These are phyloP conservation scores for Pleodorina starrii DNA, from an alignment of 139 green algal species.

Conservation along the genomic window DNA sequence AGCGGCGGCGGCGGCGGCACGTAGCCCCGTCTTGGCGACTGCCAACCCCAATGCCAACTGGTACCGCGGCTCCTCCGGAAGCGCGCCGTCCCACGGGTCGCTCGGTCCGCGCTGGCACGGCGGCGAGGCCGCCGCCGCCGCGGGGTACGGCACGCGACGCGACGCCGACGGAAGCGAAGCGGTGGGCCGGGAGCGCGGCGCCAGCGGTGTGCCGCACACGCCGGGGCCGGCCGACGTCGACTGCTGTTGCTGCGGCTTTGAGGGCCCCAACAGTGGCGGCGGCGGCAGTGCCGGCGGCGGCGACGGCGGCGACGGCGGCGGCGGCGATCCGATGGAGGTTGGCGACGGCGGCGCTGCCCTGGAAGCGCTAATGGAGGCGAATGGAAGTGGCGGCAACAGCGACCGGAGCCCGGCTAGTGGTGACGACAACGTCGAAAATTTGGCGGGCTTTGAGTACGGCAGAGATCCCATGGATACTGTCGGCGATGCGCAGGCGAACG, in stretches of 20 bases:
- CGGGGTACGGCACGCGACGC: no score
- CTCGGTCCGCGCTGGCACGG: not conserved
- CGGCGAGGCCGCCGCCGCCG: no score
- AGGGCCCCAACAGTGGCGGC: not conserved
- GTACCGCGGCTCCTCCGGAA: not conserved
- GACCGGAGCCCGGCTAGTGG: not conserved
- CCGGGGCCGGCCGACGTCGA: not conserved
- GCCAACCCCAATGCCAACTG: not conserved
- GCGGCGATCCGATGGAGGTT: not conserved
- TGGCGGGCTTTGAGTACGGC: no score
- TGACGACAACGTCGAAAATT: no score
- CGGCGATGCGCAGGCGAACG: no score
- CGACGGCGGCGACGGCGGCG: not conserved
- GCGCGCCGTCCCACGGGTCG: slow-evolving; percentile 3
- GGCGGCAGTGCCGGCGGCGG: not conserved
- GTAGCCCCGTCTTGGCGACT: not conserved
- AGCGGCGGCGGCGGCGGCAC: not conserved
- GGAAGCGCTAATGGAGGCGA: not conserved
- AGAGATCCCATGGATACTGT: no score
- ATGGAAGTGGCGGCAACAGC: not conserved
- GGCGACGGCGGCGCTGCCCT: not conserved
- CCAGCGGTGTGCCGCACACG: not conserved
- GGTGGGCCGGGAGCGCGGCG: not conserved
- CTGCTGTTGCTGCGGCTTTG: not conserved
- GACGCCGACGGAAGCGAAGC: not conserved